These are phyloP conservation scores for Adenanthera pavonina DNA, from an alignment of 306 rosid species.

Conservation along the genomic window DNA sequence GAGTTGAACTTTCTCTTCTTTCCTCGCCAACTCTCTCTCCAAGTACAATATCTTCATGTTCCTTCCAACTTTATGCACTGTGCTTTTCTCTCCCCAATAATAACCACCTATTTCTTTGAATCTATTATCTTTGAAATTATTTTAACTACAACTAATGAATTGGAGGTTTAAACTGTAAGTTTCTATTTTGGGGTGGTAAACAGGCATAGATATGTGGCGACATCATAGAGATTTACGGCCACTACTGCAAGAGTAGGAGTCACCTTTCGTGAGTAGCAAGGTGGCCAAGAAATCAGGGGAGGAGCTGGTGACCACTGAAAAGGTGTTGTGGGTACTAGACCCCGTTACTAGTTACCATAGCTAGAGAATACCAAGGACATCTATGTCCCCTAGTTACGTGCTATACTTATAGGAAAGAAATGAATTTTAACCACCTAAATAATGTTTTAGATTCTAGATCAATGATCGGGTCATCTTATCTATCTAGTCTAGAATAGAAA, in stretches of 20 bases:
- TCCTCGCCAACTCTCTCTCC: slow-evolving; percentile 47
- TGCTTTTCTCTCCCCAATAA: no score
- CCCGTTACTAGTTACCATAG: slow-evolving; percentile 85
- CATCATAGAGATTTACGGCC: slow-evolving; percentile 39
- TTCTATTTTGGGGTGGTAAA: neutral
- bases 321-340: slow-evolving; percentile 88
- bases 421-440: slow-evolving; percentile 41
- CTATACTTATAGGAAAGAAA: slow-evolving; percentile 60
- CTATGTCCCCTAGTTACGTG: slow-evolving; percentile 80
- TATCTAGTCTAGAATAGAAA: neutral
- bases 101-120: neutral
- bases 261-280: slow-evolving; percentile 31
- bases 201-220: slow-evolving; percentile 79
- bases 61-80: no score
- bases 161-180: neutral
- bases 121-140: neutral
- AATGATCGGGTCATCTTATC: neutral
- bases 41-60: slow-evolving; percentile 43
- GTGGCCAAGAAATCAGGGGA: slow-evolving; percentile 55
- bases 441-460: neutral
- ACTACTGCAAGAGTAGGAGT: slow-evolving; percentile 54
- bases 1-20: slow-evolving; percentile 60
- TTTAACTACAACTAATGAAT: neutral
- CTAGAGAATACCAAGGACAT: slow-evolving; percentile 72
- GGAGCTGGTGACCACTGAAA: slow-evolving; percentile 40